Evolutionary conservation across 2,329 filamentous ascomycete species (phyloP).

Genomic region (Raffaelea deltoideospora): DNA sequence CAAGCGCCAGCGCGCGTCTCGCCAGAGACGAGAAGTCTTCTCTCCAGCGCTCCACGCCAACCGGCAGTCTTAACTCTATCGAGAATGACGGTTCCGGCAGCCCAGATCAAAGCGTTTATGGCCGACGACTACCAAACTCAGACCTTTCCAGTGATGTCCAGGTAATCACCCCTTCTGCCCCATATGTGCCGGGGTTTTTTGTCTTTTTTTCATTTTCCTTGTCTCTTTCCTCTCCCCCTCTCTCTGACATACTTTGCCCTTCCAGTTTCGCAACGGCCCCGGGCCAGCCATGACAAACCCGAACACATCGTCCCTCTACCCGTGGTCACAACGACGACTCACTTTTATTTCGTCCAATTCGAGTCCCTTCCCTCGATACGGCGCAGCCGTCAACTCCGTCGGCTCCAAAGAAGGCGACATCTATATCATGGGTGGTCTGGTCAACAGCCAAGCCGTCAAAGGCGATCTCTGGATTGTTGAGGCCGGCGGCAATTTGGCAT

Average conservation of each 20-base stretch:
- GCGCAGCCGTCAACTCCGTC: constrained; percentile 82
- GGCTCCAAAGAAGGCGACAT: constrained; percentile 95
- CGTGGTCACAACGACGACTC: constrained; percentile 83
- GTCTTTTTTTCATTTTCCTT: background rate
- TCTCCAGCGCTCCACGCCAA: constrained; percentile 51
- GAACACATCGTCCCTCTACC: constrained; percentile 77
- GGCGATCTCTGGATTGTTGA: constrained; percentile 98
- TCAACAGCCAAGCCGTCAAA: constrained; percentile 90
- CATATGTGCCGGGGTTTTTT: too few relatives aligned
- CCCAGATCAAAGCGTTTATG: constrained; percentile 50
- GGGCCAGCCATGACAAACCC: constrained; percentile 33
- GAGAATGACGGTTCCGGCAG: constrained; percentile 39
- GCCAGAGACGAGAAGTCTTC: constrained; percentile 40
- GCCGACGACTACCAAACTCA: constrained; percentile 33
- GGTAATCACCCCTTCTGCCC: constrained; percentile 5
- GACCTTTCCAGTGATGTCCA: constrained; percentile 5
- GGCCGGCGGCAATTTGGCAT: constrained; percentile 71
- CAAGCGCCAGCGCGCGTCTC: constrained; percentile 31
- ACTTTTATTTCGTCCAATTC: constrained; percentile 71
- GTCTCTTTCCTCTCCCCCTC: background rate
- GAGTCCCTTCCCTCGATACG: constrained; percentile 91
- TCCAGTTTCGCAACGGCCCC: constrained; percentile 40
- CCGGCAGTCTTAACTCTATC: constrained; percentile 63
- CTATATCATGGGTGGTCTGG: constrained; percentile 92
- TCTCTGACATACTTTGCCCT: background rate